Conservation (phyloP, 768 basidiomycete species). For the Favolaschia claudopus region DNA sequence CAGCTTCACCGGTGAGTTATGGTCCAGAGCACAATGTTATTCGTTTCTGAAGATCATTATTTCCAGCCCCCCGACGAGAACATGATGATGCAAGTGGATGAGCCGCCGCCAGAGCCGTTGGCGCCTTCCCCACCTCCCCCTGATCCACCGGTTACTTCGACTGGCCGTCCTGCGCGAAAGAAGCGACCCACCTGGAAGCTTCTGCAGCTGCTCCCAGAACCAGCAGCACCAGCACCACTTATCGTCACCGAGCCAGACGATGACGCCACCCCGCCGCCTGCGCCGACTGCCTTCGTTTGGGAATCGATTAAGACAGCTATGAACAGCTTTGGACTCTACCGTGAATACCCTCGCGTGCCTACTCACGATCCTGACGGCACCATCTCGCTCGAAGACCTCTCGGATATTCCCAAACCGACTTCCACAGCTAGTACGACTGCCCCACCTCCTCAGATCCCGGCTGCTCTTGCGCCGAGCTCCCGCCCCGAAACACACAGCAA, state of each 20-base stretch:
- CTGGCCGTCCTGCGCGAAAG: conserved; percentile 2
- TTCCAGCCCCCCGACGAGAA: too few relatives aligned
- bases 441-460: background rate
- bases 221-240: background rate
- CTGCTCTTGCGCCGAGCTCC: background rate
- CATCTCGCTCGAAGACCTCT: conserved; percentile 5
- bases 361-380: conserved; percentile 12
- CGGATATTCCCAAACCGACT: conserved; percentile 1
- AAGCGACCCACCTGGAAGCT: conserved; percentile 18
- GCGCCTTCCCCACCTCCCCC: background rate
- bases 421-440: background rate
- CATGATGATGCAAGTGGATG: too few relatives aligned
- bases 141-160: background rate
- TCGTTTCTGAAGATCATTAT: too few relatives aligned
- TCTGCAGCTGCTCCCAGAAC: conserved; percentile 4
- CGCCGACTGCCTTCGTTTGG: background rate
- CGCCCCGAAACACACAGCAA: background rate
- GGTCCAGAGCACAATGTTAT: too few relatives aligned
- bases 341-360: conserved; percentile 5
- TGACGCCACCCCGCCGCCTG: background rate
- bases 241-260: background rate
- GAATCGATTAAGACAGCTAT: background rate
- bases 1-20: too few relatives aligned
- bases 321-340: conserved; percentile 11
- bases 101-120: too few relatives aligned